Evolutionary conservation across 2,329 filamentous ascomycete species (phyloP), one percentile per base, ranked within the genome.

Genomic region (Hymenoscyphus infarciens): DNA sequence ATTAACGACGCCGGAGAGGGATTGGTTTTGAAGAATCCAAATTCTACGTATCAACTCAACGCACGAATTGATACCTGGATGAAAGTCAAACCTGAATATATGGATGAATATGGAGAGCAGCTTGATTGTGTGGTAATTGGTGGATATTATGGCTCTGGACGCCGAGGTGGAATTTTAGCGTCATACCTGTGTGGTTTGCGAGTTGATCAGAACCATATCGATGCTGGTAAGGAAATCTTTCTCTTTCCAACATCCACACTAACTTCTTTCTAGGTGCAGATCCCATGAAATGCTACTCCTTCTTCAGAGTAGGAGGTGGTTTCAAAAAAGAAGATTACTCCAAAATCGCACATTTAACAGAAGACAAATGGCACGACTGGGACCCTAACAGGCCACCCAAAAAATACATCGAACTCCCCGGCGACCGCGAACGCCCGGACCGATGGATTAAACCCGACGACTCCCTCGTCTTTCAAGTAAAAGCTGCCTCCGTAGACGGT

Each of bases 31-130:
- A 99, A 99, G 79, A 98, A 97, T 66, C 95, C 95, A 7, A 83
- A 89, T 5, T 96, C 93, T 0, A 83, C 86, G 71, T 99, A 99
- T 74, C 83, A 86, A 6, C 82, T 98, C 10, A 97, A 96, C 72
- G 90, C 91, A 68, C 89, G 95, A 56, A 95, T 96, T 71, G 91
- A 96, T 70, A 91, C 97, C 75, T 99, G 95, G 95, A 89, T 97
- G 77, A 99, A 99, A 74, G 93, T 99, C 8, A 99, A 99, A 72
- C 95, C 95, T 1, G 95, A 99, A 67, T 99, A 99, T 75, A 97
- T 98, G 93, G 88, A 88, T 1, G 94, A 97, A 66, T 97, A 95
- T 74, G 95, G 95, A 65, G 94, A 98, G 76, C 91, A 89, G 0
- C 84, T 99, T 3, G 95, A 99, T 74, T 92, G 92, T 68, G 79